Conservation (phyloP, 352 stramenopile species). For the Pythium sp. region DNA sequence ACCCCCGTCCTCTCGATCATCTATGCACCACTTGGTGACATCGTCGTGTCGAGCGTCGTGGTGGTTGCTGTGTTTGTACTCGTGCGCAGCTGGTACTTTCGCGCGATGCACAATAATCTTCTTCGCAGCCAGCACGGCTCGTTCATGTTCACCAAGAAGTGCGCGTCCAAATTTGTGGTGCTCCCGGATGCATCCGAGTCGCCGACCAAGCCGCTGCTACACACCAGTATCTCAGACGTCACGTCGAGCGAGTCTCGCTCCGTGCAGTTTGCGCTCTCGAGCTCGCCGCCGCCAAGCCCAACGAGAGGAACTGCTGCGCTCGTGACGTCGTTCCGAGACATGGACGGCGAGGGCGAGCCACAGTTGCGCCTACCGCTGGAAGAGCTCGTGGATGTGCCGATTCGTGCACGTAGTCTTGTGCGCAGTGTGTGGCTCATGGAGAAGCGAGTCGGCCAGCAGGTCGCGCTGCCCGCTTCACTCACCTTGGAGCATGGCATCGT, state of each 20-base stretch:
- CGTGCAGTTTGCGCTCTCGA: conserved; percentile 14
- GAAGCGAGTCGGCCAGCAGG: conserved; percentile 18
- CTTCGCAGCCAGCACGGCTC: conserved; percentile 15
- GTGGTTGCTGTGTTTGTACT: conserved; percentile 19
- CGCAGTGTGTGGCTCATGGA: conserved; percentile 25
- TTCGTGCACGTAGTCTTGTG: conserved; percentile 32
- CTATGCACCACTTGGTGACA: conserved; percentile 22
- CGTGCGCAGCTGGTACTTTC: conserved; percentile 23
- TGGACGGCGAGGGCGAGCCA: neutral
- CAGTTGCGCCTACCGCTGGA: conserved; percentile 23
- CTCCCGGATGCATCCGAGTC: conserved; percentile 14
- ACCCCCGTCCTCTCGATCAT: conserved; percentile 12
- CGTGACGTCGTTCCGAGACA: neutral
- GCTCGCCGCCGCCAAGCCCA: conserved; percentile 16
- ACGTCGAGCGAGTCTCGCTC: conserved; percentile 21
- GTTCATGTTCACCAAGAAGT: neutral
- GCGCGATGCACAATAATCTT: conserved; percentile 10
- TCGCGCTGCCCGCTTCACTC: conserved; percentile 17
- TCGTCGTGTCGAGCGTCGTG: conserved; percentile 19
- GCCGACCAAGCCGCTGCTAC: conserved; percentile 12
- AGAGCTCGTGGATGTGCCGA: conserved; percentile 25
- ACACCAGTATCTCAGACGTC: conserved; percentile 14
- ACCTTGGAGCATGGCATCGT: conserved; percentile 27
- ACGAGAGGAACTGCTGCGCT: neutral
- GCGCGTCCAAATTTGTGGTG: conserved; percentile 19